These are phyloP conservation scores for Ophiostoma sp. DNA, from an alignment of 2,329 filamentous ascomycete genomes.

Conservation along the genomic window DNA sequence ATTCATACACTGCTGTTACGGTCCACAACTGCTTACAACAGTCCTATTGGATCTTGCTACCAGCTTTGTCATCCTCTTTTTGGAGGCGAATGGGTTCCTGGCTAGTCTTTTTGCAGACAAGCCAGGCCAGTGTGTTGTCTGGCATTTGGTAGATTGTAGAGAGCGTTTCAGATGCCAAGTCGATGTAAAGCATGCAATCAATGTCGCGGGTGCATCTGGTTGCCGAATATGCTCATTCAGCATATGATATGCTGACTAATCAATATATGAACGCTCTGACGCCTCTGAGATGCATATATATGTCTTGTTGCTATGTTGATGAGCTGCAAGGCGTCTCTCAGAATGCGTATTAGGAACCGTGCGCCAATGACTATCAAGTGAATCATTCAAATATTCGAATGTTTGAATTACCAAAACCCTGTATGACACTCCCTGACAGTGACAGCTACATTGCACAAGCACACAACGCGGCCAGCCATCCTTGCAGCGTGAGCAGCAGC, in stretches of 20 bases:
- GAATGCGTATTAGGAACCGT: neutral
- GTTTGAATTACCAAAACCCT: neutral
- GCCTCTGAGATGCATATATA: neutral
- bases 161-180: neutral
- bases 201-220: neutral
- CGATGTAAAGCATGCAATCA: neutral
- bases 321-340: neutral
- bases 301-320: neutral
- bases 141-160: neutral
- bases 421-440: neutral
- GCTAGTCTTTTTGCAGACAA: constrained; percentile 29
- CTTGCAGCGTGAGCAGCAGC: neutral
- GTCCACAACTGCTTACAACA: neutral
- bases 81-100: constrained; percentile 25
- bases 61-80: neutral
- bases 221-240: neutral
- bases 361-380: neutral
- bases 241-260: neutral
- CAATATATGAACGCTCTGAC: neutral
- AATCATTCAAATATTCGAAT: neutral
- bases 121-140: neutral
- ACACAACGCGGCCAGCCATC: neutral
- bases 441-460: constrained; percentile 10
- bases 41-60: neutral
- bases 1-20: neutral